Percentiles rank a stretch among this genome's conserved stretches.
Evolutionary conservation across 2,329 filamentous ascomycete species (phyloP).

Genomic region (Exophiala calicioides): DNA sequence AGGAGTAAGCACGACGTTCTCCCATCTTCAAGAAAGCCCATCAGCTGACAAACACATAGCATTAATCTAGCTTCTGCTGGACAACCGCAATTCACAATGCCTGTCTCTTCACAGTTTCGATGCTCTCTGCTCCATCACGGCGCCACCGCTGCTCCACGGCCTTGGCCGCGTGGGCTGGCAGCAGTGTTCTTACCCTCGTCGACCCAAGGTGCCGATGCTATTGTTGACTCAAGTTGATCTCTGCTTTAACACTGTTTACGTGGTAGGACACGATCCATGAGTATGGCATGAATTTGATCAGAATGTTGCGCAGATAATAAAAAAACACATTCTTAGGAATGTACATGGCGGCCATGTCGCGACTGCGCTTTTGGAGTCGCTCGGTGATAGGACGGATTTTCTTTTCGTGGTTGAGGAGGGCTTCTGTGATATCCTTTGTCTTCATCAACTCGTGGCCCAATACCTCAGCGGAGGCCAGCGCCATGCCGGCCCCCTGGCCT

Average conservation of each 20-base stretch:
- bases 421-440: conserved; percentile 21
- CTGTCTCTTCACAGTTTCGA: too few species aligned
- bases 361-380: conserved; percentile 11
- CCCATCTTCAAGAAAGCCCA: too few species aligned
- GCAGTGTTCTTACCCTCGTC: too few species aligned
- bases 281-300: conserved; percentile 10
- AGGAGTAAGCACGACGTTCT: too few species aligned
- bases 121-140: too few species aligned
- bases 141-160: too few species aligned
- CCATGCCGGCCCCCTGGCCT: conserved; percentile 55
- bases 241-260: conserved; percentile 9
- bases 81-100: too few species aligned
- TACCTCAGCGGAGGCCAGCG: conserved; percentile 45
- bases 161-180: too few species aligned
- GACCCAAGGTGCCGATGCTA: too few species aligned
- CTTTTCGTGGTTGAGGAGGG: conserved; percentile 29
- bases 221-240: conserved; percentile 9
- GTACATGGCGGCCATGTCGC: conserved; percentile 7
- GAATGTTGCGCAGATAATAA: conserved; percentile 5
- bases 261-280: conserved; percentile 13
- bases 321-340: conserved; percentile 5
- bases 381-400: conserved; percentile 29
- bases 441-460: conserved; percentile 42
- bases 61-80: too few species aligned
- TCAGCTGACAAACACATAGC: too few species aligned